A percentile compares a stretch with the other conserved stretches of the same genome.
Evolutionary conservation across 2,329 filamentous ascomycete genomes (phyloP).

Genomic region (Curvularia eragrostidis): DNA sequence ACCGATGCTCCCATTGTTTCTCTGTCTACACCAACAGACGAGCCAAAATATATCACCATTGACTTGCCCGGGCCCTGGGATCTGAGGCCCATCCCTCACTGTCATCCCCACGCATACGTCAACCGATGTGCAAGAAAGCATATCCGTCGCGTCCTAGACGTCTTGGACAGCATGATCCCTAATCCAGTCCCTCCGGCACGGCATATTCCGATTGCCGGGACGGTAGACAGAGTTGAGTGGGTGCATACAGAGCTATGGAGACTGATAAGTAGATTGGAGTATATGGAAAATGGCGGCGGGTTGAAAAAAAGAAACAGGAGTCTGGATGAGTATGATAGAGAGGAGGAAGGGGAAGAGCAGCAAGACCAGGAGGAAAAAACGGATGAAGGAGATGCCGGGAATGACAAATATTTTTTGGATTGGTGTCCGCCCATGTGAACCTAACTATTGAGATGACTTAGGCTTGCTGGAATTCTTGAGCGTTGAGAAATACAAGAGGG

Average conservation of each 20-base stretch:
- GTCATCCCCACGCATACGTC: not conserved
- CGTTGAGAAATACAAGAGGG: not conserved
- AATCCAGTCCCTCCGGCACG: not conserved
- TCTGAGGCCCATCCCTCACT: not conserved
- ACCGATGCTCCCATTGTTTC: too few relatives aligned
- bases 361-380: not conserved
- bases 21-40: not conserved
- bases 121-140: not conserved
- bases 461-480: not conserved
- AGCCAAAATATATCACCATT: not conserved
- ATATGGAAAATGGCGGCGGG: too few relatives aligned
- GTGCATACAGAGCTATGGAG: not conserved
- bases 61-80: not conserved
- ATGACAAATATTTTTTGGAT: too few relatives aligned
- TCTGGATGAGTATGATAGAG: too few relatives aligned
- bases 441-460: not conserved
- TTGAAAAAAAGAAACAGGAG: too few relatives aligned
- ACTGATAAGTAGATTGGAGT: too few relatives aligned
- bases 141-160: not conserved
- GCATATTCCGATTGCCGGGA: not conserved
- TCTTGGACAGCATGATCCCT: not conserved
- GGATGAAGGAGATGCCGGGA: not conserved
- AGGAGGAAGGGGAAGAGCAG: not conserved
- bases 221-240: not conserved
- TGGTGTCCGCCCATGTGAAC: not conserved